Evolutionary conservation across 495 filamentous ascomycete genomes (phyloP).

Genomic region (Lepraria neglecta): DNA sequence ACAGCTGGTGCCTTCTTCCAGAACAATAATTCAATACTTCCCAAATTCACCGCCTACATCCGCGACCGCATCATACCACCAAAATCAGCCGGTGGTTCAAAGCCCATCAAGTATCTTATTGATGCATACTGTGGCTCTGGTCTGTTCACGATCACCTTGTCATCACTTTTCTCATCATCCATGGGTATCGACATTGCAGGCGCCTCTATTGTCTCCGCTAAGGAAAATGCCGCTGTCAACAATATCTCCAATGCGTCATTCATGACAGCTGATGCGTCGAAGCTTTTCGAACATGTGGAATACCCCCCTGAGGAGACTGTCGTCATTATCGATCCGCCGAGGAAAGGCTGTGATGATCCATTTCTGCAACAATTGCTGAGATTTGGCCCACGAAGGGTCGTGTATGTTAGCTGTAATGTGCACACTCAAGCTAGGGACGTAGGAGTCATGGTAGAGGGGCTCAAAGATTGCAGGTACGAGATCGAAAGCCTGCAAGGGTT

Average conservation of each 20-base stretch:
- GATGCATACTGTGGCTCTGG: slow-evolving; percentile 97
- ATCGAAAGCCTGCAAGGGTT: slow-evolving; percentile 91
- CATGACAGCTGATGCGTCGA: slow-evolving; percentile 74
- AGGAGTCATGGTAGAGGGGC: slow-evolving; percentile 67
- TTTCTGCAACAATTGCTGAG: slow-evolving; percentile 75
- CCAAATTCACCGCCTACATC: slow-evolving; percentile 82
- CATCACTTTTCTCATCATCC: slow-evolving; percentile 64
- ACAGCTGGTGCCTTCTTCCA: slow-evolving; percentile 94
- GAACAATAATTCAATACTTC: slow-evolving; percentile 99
- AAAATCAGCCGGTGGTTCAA: slow-evolving; percentile 23
- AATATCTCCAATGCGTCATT: slow-evolving; percentile 66
- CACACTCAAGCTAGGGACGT: slow-evolving; percentile 95
- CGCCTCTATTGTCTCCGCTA: slow-evolving; percentile 67
- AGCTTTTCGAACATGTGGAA: slow-evolving; percentile 65
- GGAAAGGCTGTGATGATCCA: slow-evolving; percentile 84
- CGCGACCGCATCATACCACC: slow-evolving; percentile 62
- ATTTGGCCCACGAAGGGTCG: slow-evolving; percentile 68
- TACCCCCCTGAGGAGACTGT: slow-evolving; percentile 75
- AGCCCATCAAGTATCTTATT: slow-evolving; percentile 72
- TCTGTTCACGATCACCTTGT: slow-evolving; percentile 92
- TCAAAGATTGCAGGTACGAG: slow-evolving; percentile 53
- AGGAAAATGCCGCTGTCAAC: slow-evolving; percentile 71
- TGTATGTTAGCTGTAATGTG: slow-evolving; percentile 96
- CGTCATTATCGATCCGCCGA: slow-evolving; percentile 86
- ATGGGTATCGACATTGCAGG: slow-evolving; percentile 66